Evolutionary conservation across 108 stramenopile species (phyloP).

Genomic region (Skeletonema tropicum): DNA sequence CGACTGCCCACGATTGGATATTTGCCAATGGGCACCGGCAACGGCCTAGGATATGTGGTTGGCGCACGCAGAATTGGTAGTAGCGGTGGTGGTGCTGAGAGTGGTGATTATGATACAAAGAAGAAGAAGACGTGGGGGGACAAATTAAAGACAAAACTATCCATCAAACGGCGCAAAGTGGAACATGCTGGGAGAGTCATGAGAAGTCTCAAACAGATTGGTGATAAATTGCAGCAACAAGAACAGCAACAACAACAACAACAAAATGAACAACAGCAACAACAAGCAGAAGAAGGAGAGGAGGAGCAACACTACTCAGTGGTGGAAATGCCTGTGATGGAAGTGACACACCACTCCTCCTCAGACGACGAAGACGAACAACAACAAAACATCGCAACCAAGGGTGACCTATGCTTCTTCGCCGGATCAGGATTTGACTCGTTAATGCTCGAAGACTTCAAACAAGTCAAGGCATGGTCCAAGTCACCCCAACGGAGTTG

Average conservation of each 20-base stretch:
- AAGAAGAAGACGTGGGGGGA: constrained; percentile 2
- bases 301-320: constrained; percentile 26
- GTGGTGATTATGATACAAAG: background rate
- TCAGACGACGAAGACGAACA: background rate
- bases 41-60: constrained; percentile 68
- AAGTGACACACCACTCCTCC: constrained; percentile 41
- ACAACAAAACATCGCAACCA: constrained; percentile 7
- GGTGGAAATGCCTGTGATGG: constrained; percentile 67
- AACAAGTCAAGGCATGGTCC: constrained; percentile 63
- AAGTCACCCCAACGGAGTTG: constrained; percentile 7
- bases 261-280: constrained; percentile 15
- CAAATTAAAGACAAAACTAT: constrained; percentile 10
- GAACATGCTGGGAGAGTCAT: constrained; percentile 18
- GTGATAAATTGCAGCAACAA: constrained; percentile 24
- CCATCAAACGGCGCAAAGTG: constrained; percentile 13
- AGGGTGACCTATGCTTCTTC: constrained; percentile 74
- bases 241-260: constrained; percentile 11
- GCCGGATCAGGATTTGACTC: constrained; percentile 78
- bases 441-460: constrained; percentile 71
- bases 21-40: constrained; percentile 74
- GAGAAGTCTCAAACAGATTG: constrained; percentile 34
- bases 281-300: background rate
- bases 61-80: constrained; percentile 14
- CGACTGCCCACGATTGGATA: constrained; percentile 62
- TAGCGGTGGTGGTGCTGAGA: background rate